Percentiles rank a stretch among this genome's conserved stretches.
Evolutionary conservation across 2,329 filamentous ascomycete genomes (phyloP).

Genomic region (Pseudocercospora vitis): DNA sequence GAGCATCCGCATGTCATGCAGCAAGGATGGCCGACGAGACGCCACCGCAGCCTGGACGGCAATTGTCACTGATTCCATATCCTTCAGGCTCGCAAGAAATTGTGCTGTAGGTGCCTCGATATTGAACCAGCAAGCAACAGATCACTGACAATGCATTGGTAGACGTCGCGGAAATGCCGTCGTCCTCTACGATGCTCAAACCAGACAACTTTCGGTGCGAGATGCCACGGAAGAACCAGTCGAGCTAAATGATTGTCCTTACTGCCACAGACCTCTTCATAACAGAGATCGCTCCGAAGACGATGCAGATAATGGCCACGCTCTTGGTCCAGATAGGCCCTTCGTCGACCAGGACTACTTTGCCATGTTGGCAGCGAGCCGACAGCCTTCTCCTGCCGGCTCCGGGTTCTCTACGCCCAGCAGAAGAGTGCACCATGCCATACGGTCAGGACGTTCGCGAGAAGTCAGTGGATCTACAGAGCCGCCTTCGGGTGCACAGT

Average conservation of each 20-base stretch:
- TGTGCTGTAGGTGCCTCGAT: constrained; percentile 64
- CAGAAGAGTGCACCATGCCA: constrained; percentile 45
- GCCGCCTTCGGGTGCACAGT: constrained; percentile 53
- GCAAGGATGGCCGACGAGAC: constrained; percentile 36
- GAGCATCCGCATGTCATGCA: not conserved
- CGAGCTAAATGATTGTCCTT: constrained; percentile 74
- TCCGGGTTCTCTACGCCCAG: constrained; percentile 45
- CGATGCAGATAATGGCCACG: constrained; percentile 39
- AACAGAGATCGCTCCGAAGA: constrained; percentile 46
- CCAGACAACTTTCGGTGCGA: constrained; percentile 80
- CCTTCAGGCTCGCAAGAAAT: constrained; percentile 71
- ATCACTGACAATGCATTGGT: not conserved
- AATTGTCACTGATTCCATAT: constrained; percentile 74
- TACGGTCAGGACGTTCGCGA: constrained; percentile 36
- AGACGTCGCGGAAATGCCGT: constrained; percentile 92
- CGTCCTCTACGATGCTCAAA: constrained; percentile 84
- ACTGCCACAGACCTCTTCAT: constrained; percentile 73
- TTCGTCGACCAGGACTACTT: constrained; percentile 95
- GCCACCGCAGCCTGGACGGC: constrained; percentile 34
- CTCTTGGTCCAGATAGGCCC: constrained; percentile 51
- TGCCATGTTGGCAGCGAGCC: constrained; percentile 74
- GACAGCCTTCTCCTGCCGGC: constrained; percentile 43
- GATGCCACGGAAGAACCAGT: constrained; percentile 57
- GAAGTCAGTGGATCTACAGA: constrained; percentile 34
- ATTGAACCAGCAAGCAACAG: not conserved